Percentiles rank a stretch among this genome's conserved stretches.
Evolutionary conservation across 352 stramenopile genomes (phyloP).

Genomic region (Aphanomyces astaci): DNA sequence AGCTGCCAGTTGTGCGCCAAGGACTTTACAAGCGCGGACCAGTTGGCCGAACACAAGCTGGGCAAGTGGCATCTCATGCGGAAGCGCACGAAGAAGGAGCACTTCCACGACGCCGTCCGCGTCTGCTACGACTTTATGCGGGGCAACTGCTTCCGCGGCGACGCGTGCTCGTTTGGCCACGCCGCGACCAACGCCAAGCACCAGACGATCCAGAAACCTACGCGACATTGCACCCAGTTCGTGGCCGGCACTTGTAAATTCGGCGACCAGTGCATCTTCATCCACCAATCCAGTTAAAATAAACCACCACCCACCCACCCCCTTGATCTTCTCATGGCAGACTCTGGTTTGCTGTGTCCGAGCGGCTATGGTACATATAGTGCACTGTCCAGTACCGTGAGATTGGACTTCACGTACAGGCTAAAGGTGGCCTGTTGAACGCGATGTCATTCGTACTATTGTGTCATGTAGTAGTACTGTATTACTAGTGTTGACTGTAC

Average conservation of each 20-base stretch:
- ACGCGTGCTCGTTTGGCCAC: constrained; percentile 66
- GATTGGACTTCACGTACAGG: too few relatives aligned
- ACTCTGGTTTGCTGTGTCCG: too few relatives aligned
- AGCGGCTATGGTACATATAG: too few relatives aligned
- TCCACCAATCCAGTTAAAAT: constrained; percentile 24
- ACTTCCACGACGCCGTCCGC: constrained; percentile 36
- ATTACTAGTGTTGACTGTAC: too few relatives aligned
- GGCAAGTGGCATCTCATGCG: constrained; percentile 82
- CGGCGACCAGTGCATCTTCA: constrained; percentile 75
- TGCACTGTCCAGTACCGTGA: too few relatives aligned
- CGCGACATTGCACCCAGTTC: constrained; percentile 50
- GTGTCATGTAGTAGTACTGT: too few relatives aligned
- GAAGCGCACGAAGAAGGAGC: constrained; percentile 50
- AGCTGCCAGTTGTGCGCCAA: constrained; percentile 63
- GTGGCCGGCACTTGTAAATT: constrained; percentile 47
- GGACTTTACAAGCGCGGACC: constrained; percentile 62
- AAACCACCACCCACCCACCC: too few relatives aligned
- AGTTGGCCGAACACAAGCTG: constrained; percentile 64
- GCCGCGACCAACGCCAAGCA: constrained; percentile 58
- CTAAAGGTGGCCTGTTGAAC: too few relatives aligned
- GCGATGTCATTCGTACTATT: too few relatives aligned
- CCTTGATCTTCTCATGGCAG: neutral
- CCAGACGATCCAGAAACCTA: constrained; percentile 45
- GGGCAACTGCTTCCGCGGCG: constrained; percentile 54
- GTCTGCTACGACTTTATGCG: constrained; percentile 81